A percentile compares a stretch with the other conserved stretches of the same genome.
Conservation (phyloP, 306 rosid genomes). For the Prunus kanzakura region DNA sequence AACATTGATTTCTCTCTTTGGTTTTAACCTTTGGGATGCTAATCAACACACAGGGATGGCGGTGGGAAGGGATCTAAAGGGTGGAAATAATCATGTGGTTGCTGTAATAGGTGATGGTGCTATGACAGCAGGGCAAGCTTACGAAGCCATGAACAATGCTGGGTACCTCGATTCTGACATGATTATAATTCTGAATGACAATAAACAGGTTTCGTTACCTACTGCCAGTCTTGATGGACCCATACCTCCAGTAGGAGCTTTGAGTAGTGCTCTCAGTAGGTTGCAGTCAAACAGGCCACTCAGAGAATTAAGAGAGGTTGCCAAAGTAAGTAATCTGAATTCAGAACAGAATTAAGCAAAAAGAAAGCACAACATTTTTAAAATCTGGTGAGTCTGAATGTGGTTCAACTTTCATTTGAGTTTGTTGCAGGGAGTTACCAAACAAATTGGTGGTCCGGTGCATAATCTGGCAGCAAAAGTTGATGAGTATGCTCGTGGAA, state of each 20-base stretch:
- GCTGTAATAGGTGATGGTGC: conserved; percentile 98
- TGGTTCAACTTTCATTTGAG: conserved; percentile 10
- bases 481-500: conserved; percentile 98
- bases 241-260: conserved; percentile 86
- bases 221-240: conserved; percentile 97
- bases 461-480: conserved; percentile 98
- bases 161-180: conserved; percentile 96
- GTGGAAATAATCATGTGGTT: conserved; percentile 66
- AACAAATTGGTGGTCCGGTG: conserved; percentile 88
- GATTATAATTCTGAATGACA: conserved; percentile 97
- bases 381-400: conserved; percentile 18
- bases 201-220: conserved; percentile 91
- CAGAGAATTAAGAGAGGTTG: conserved; percentile 94
- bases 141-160: conserved; percentile 99
- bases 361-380: not conserved
- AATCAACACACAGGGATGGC: conserved; percentile 78
- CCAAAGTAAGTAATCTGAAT: conserved; percentile 58
- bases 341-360: not conserved
- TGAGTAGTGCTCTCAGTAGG: conserved; percentile 94
- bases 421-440: conserved; percentile 76
- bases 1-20: conserved; percentile 4
- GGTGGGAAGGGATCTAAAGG: conserved; percentile 91
- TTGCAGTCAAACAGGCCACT: conserved; percentile 91
- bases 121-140: conserved; percentile 99
- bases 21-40: conserved; percentile 24